Base-by-base conservation (phyloP, 371 early-diverging fungal genomes). In the Mortierella sp. region DNA sequence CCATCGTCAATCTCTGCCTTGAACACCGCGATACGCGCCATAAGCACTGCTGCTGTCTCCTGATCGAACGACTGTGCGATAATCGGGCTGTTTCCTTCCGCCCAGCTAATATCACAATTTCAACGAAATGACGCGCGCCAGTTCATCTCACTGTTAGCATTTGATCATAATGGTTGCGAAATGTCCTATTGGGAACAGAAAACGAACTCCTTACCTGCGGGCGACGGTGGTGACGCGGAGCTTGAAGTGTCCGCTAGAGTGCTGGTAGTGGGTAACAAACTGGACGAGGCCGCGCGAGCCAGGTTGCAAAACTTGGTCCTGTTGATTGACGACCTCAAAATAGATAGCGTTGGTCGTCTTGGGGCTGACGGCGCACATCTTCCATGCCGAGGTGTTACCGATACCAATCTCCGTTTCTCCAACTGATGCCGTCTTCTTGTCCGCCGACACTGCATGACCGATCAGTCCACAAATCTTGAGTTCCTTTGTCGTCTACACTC, bases 1-100 rank as follows among this genome's bases (percentile, higher is more conserved):
- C 97, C 98, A 90, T 99, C 99, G 84, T 99, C 99, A 76, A 97
- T 94, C 80, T 99, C 98, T 41, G 98, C 97, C 92, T 99, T 99
- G 91, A 97, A 97, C 24, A 96, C 96, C 6, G 99, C 98, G 78
- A 99, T 98, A 88, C 99, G 96, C 5, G 99, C 97, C 97, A 99
- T 99, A 70, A 99, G 92, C 4, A 99, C 99, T 6, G 98, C 98
- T 2, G 99, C 97, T 0, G 99, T 99, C 89, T 99, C 99, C 89
- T 99, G 99, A 89, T 99, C 99, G 88, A 99, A 99, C 4, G 97
- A 96, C 16, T 92, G 93, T 7, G 96, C 93, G 72, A 99, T 97
- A 72, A 98, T 95, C 46, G 97, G 97, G 75, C 95, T 93, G 77
- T 92, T 94, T 38, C 96, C 96, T 74, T 98, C 99, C 11, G 96